Evolutionary conservation across 2,329 filamentous ascomycete genomes (phyloP).

Genomic region (Ilyonectria sp.): DNA sequence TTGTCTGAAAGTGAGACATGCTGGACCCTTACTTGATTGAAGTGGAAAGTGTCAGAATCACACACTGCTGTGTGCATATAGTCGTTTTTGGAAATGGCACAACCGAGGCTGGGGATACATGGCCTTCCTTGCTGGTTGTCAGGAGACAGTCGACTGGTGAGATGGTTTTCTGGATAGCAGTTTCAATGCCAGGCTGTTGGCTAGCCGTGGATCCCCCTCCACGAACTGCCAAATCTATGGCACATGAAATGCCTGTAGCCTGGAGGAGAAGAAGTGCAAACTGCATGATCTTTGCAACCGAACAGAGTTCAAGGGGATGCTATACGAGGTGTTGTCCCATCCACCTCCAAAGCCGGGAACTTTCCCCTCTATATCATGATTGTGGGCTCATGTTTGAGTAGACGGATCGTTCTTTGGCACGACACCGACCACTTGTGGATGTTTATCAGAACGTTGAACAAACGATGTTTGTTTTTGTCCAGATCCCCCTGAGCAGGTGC

Average conservation of each 20-base stretch:
- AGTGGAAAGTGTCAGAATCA: constrained; percentile 40
- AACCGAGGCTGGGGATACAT: background rate
- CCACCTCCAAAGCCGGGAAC: background rate
- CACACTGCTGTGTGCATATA: constrained; percentile 40
- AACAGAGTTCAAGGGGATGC: constrained; percentile 17
- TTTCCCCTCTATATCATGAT: constrained; percentile 22
- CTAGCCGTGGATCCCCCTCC: background rate
- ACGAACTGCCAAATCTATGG: background rate
- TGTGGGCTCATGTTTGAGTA: background rate
- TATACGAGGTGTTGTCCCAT: background rate
- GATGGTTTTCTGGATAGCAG: constrained; percentile 23
- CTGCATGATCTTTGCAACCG: constrained; percentile 38
- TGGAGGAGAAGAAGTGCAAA: constrained; percentile 35
- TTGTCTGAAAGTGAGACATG: constrained; percentile 3
- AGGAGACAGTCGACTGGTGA: constrained; percentile 40
- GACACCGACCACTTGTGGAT: constrained; percentile 1
- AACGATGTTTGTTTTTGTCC: constrained; percentile 4
- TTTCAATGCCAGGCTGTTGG: constrained; percentile 20
- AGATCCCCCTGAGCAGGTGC: background rate
- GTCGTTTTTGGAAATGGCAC: constrained; percentile 33
- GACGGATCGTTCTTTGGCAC: background rate
- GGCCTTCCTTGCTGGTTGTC: constrained; percentile 26
- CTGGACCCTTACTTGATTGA: constrained; percentile 34
- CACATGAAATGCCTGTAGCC: constrained; percentile 19
- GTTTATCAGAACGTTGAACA: background rate